Base-by-base conservation (phyloP, 495 filamentous ascomycete species). In the Friedmanniomyces endolithicus region DNA sequence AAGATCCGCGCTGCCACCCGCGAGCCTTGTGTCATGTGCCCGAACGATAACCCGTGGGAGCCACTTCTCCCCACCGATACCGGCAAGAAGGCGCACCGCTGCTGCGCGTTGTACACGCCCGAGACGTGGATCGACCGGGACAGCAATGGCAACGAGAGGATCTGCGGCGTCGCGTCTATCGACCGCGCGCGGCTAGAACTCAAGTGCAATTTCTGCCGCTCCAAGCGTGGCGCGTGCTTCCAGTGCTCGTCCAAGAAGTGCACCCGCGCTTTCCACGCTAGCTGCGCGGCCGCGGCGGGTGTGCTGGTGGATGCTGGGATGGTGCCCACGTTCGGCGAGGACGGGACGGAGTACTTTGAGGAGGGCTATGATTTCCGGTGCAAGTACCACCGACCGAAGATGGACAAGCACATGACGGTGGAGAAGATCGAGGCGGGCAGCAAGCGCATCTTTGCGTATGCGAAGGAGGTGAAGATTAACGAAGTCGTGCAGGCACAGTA, bases 191-290 rank as follows among this genome's bases (percentile, higher is more conserved):
- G 92, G 11, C 69, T 92, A 62, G 88, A 92, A 9, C 80, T 97
- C 53, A 94, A 90, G 66, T 99, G 92, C 69, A 80, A 90, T 48
- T 95, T 88, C 68, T 99, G 92, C 65, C 86, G 88, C 34, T 90
- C 87, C 46, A 92, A 88, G 65, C 88, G 84, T 56, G 92, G 92
- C 25, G 86, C 89, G 16, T 95, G 90, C 70, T 95, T 99, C 73
- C 92, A 99, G 68, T 99, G 92, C 72, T 92, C 88, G 7, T 82
- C 84, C 54, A 92, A 88, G 74, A 97, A 95, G 68, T 99, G 92
- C 67, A 85, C 85, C 23, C 76, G 90, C 56, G 83, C 94, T 2
- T 99, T 94, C 67, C 92, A 99, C 68, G 88, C 90, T 1, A 97
- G 88, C 14, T 99, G 92, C 64, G 90, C 92, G 1, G 82, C 86